Percentiles rank a stretch among this genome's conserved stretches.
These are phyloP conservation scores for Amanita phalloides DNA, from an alignment of 768 basidiomycete species.

Conservation along the genomic window DNA sequence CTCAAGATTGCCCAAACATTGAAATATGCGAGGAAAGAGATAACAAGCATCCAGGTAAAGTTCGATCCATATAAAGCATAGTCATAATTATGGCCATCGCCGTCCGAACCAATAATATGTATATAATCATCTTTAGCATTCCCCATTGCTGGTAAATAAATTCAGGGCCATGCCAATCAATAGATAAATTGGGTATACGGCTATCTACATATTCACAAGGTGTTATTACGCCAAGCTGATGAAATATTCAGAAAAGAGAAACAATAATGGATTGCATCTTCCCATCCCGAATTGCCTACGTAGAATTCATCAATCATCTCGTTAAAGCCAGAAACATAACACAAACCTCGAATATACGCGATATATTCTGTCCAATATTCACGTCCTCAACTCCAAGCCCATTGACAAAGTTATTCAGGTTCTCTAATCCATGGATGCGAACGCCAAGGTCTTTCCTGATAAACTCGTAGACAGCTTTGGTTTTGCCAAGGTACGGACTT, in stretches of 20 bases:
- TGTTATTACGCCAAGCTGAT: not conserved
- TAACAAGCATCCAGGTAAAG: constrained; percentile 61
- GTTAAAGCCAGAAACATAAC: not conserved
- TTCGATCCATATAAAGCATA: constrained; percentile 26
- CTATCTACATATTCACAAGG: not conserved
- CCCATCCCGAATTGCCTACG: constrained; percentile 57
- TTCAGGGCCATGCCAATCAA: too few relatives aligned
- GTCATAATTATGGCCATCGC: not conserved
- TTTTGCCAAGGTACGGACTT: constrained; percentile 47
- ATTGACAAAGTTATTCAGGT: constrained; percentile 33
- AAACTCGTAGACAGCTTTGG: constrained; percentile 58
- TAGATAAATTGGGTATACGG: not conserved
- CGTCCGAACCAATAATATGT: not conserved
- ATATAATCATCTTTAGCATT: not conserved
- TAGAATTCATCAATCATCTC: constrained; percentile 1
- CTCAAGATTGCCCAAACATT: constrained; percentile 44
- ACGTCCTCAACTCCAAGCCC: constrained; percentile 37
- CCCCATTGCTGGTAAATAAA: not conserved
- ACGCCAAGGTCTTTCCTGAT: constrained; percentile 55
- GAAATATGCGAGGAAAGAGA: constrained; percentile 47
- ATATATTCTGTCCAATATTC: constrained; percentile 65
- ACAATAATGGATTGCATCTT: constrained; percentile 50
- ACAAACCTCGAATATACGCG: constrained; percentile 57
- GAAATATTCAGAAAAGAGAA: constrained; percentile 30
- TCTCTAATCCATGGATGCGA: constrained; percentile 70